A percentile compares a stretch with the other conserved stretches of the same genome.
Evolutionary conservation across 164 flowering plant species (phyloP).

Genomic region (Berberis vulgaris): DNA sequence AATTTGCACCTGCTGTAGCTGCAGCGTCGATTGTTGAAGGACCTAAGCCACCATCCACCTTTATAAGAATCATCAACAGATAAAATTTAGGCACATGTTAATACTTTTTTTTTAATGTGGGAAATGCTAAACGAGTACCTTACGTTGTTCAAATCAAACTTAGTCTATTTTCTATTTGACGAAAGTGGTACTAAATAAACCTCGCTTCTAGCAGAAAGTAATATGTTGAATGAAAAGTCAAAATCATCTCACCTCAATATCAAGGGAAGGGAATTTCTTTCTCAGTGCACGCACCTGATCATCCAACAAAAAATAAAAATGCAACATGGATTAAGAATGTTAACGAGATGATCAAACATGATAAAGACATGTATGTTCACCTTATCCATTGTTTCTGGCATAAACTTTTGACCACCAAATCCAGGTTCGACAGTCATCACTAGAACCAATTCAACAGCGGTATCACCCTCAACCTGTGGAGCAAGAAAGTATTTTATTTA

Average conservation of each 20-base stretch:
- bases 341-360: neutral
- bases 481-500: neutral
- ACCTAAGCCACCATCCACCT: conserved; percentile 97
- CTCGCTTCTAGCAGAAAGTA: no score
- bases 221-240: no score
- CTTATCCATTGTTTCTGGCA: conserved; percentile 97
- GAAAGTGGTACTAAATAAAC: no score
- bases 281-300: conserved; percentile 66
- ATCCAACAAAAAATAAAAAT: conserved; percentile 3
- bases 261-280: conserved; percentile 85
- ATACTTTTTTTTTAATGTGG: no score
- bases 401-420: conserved; percentile 97
- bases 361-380: conserved; percentile 20
- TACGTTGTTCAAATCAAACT: no score
- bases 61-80: conserved; percentile 3
- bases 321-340: conserved; percentile 1
- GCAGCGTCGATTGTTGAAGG: conserved; percentile 76
- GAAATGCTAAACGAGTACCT: no score
- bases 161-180: no score
- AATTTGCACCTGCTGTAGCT: conserved; percentile 89
- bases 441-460: conserved; percentile 93
- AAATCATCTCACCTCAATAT: conserved; percentile 8
- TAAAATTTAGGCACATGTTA: no score
- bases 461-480: conserved; percentile 60
- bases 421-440: conserved; percentile 99